Conservation (phyloP, 192 early-diverging fungal species). For the Kickxella alabastrina region DNA sequence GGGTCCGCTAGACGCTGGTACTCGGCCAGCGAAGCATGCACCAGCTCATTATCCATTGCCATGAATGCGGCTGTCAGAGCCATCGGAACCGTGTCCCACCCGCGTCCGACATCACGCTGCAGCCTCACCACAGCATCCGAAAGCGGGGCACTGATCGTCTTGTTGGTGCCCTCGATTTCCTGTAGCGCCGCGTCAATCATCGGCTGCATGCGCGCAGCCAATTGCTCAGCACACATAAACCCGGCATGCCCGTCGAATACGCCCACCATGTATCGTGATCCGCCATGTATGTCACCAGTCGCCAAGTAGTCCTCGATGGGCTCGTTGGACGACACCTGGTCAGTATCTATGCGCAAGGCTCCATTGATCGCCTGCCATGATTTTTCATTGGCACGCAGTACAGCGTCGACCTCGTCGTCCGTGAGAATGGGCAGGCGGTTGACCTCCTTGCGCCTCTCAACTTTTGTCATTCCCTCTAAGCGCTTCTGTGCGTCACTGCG, state of each 20-base stretch:
- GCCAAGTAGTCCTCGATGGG: conserved; percentile 49
- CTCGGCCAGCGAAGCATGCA: conserved; percentile 13
- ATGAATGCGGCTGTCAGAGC: conserved; percentile 23
- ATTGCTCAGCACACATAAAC: conserved; percentile 27
- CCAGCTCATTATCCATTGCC: conserved; percentile 16
- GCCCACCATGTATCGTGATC: conserved; percentile 29
- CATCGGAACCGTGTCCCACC: conserved; percentile 31
- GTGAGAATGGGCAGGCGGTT: conserved; percentile 23
- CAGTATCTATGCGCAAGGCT: conserved; percentile 36
- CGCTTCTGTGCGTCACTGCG: conserved; percentile 17
- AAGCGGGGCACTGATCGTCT: not conserved
- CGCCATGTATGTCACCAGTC: not conserved
- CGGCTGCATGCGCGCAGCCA: conserved; percentile 31
- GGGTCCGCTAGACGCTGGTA: conserved; percentile 14
- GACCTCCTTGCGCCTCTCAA: conserved; percentile 18
- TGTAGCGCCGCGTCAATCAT: conserved; percentile 33
- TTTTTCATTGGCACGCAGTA: conserved; percentile 32
- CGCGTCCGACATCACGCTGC: conserved; percentile 17
- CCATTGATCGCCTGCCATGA: conserved; percentile 16
- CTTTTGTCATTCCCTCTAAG: conserved; percentile 15
- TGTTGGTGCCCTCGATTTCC: not conserved
- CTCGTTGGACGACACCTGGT: conserved; percentile 46
- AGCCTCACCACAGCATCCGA: conserved; percentile 15
- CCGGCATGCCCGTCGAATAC: conserved; percentile 40
- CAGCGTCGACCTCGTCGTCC: conserved; percentile 31